Evolutionary conservation across 352 stramenopile genomes (phyloP).

Genomic region (Globisporangium nunn): DNA sequence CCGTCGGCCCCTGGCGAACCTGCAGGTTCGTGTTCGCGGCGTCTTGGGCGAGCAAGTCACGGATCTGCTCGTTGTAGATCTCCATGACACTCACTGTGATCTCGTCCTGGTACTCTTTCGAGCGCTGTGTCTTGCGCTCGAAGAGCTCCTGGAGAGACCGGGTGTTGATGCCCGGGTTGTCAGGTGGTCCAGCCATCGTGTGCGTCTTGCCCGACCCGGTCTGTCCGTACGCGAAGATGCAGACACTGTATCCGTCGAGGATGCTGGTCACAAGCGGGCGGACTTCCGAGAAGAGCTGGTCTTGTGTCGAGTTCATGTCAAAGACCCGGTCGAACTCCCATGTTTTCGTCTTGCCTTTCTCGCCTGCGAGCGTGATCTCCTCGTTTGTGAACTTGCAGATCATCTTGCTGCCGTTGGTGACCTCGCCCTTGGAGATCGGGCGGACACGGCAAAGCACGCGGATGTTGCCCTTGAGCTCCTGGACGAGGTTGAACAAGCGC

Average conservation of each 20-base stretch:
- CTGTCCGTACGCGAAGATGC: constrained; percentile 88
- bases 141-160: constrained; percentile 81
- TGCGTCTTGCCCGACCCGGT: constrained; percentile 86
- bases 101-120: constrained; percentile 77
- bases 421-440: constrained; percentile 81
- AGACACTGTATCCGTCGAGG: constrained; percentile 85
- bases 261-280: constrained; percentile 78
- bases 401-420: constrained; percentile 65
- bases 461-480: constrained; percentile 96
- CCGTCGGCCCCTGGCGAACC: constrained; percentile 71
- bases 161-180: constrained; percentile 81
- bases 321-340: constrained; percentile 87
- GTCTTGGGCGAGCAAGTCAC: constrained; percentile 88
- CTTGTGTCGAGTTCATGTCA: constrained; percentile 64
- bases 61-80: constrained; percentile 96
- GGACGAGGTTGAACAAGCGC: constrained; percentile 93
- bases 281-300: constrained; percentile 74
- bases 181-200: constrained; percentile 67
- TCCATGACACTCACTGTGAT: constrained; percentile 92
- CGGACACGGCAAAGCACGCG: constrained; percentile 95
- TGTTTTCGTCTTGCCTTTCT: constrained; percentile 83
- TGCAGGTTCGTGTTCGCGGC: constrained; percentile 75
- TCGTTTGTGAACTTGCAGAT: constrained; percentile 79
- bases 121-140: constrained; percentile 50
- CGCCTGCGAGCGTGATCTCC: constrained; percentile 69